Conservation (phyloP, 768 basidiomycete genomes). For the Termitomyces sp. region DNA sequence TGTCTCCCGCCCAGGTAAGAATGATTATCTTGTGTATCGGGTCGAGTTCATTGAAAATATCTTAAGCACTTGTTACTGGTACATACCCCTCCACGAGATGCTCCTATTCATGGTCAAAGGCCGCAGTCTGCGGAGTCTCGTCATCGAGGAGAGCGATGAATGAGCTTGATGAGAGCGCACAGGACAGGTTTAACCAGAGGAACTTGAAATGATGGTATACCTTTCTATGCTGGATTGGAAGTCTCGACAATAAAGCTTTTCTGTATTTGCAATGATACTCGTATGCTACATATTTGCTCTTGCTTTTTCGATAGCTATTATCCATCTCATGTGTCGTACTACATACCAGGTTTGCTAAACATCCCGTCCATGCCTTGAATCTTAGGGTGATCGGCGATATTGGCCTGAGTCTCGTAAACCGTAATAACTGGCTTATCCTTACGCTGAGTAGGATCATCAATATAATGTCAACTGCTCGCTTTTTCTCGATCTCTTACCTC, state of each 20-base stretch:
- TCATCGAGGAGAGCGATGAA: neutral
- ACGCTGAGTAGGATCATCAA: constrained; percentile 39
- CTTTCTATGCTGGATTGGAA: constrained; percentile 19
- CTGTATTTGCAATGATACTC: constrained; percentile 1
- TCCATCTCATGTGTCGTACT: constrained; percentile 3
- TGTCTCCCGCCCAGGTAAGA: constrained; percentile 70
- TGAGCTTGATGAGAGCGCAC: constrained; percentile 22
- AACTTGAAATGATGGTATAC: constrained; percentile 20
- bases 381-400: constrained; percentile 83
- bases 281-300: constrained; percentile 3
- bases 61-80: constrained; percentile 56
- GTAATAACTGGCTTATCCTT: constrained; percentile 77
- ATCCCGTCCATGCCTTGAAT: constrained; percentile 73
- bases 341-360: constrained; percentile 40
- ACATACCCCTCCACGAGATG: constrained; percentile 58
- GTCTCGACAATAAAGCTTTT: constrained; percentile 16
- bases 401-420: constrained; percentile 85
- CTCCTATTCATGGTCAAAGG: constrained; percentile 27
- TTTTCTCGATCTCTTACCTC: constrained; percentile 41
- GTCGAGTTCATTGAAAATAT: no score
- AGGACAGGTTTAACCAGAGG: constrained; percentile 3
- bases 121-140: neutral
- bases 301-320: constrained; percentile 1
- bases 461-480: neutral
- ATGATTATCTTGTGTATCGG: neutral